Evolutionary conservation across 2,329 filamentous ascomycete genomes (phyloP).

Genomic region (Colletotrichum phormii): DNA sequence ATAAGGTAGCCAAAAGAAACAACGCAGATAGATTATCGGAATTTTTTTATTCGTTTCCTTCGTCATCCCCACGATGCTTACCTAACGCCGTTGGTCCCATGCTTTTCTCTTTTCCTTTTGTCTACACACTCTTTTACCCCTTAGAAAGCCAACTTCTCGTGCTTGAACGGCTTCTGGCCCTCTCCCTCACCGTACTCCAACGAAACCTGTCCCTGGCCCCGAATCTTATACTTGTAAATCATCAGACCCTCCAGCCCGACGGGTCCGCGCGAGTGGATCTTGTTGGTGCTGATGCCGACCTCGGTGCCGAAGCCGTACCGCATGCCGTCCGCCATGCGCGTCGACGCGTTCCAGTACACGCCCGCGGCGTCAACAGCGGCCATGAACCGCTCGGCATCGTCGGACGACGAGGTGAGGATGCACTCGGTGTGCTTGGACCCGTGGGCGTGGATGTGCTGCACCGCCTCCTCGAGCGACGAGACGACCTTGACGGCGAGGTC

Average conservation of each 20-base stretch:
- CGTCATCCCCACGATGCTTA: conserved; percentile 5
- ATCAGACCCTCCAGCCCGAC: conserved; percentile 94
- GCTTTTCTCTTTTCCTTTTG: neutral
- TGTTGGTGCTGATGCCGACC: conserved; percentile 98
- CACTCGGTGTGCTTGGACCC: conserved; percentile 94
- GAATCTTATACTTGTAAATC: conserved; percentile 96
- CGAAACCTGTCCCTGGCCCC: conserved; percentile 86
- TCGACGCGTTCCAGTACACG: conserved; percentile 97
- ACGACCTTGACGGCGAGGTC: conserved; percentile 88
- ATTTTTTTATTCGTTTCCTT: neutral
- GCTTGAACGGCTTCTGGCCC: conserved; percentile 69
- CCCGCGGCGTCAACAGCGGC: conserved; percentile 87
- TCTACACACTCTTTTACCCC: neutral
- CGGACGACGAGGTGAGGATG: conserved; percentile 79
- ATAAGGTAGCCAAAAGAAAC: neutral
- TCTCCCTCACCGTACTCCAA: conserved; percentile 77
- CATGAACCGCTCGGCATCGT: conserved; percentile 85
- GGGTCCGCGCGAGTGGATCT: conserved; percentile 93
- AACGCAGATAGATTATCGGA: neutral
- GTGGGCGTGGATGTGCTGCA: conserved; percentile 91
- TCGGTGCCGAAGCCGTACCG: conserved; percentile 97
- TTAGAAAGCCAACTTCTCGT: conserved; percentile 64
- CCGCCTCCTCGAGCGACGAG: conserved; percentile 74
- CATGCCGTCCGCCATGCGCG: conserved; percentile 95
- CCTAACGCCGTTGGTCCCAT: conserved; percentile 21